Evolutionary conservation across 1,284 basidiomycete genomes (phyloP), one percentile per base, ranked within the genome.

Genomic region (Microbotryum scabiosae): DNA sequence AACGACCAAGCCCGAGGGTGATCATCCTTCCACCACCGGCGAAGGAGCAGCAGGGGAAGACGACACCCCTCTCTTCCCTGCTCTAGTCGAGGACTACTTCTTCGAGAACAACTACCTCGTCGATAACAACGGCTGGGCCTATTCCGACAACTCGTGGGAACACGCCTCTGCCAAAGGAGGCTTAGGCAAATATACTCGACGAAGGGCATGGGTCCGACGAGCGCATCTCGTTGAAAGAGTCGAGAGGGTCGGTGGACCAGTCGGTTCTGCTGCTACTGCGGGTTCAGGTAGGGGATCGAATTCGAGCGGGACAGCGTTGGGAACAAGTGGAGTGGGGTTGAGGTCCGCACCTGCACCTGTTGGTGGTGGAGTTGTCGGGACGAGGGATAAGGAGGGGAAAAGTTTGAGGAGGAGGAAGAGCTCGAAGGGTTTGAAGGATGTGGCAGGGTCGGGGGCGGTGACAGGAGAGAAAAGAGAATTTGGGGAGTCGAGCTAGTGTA

Each of bases 81-180:
- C 48, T 45, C 5, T 50, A 58, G 56, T 46, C 21, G 60, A 66
- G 18, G 46, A 41, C 16, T 10, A 23, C 1, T 16, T 57, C 20
- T 61, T 62, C 14, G 60, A 63, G 14, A 41, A 41, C 7, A 25
- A 48, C 7, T 70, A 68, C 68, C 66, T 67, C 44, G 75, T 76
- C 28, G 76, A 77, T 54, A 57, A 67, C 2, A 74, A 76, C 28
- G 76, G 76, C 9, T 77, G 76, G 76, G 74, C 75, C 62, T 77
- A 77, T 61, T 75, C 75, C n/a, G 76, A 76, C 65, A 77, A 77
- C 62, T 71, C 73, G n/a, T 77, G 75, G 70, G 76, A 77, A 14
- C 76, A 77, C 69, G 73, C 76, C 69, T 70, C 68, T 36, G 70
- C 68, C 26, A 73, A 74, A 56, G 70, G 67, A 23, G 75, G 76